Base-by-base conservation (phyloP, 208 protist species). In the Crithidia brevicula region DNA sequence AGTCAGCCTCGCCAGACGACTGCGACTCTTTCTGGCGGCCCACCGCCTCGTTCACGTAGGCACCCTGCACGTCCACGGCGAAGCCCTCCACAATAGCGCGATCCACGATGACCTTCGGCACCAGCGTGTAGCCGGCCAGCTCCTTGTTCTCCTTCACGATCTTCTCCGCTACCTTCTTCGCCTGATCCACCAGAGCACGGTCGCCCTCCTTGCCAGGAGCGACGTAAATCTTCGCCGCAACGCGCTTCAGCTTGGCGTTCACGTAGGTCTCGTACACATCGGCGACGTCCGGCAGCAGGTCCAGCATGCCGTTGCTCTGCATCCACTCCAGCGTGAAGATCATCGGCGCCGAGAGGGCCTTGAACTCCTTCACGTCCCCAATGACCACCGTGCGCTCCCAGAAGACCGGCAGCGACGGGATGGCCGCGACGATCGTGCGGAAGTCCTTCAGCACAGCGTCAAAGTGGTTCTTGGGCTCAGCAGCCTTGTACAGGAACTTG, bases 321-420 rank as follows among this genome's bases (percentile, higher is more conserved):
- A 97, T 97, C 92, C 92, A 97, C 58, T 92, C 82, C 23, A 97
- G 74, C 25, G 90, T 93, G 75, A 97, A 97, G 53, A 78, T 75
- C 22, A 78, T 92, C 28, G 89, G 79, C 43, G 90, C 85, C 22
- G 86, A 88, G 13, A 97, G 76, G 13, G 81, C 75, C 76, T 91
- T 86, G 78, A 95, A 97, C 81, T 92, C 89, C 23, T 79, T 77
- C 36, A 94, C 66, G 13, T 90, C 78, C 31, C 80, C 79, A 43
- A 96, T 72, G 27, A 81, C 65, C 18, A 67, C 63, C 20, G 88
- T 94, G 30, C 91, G 91, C 81, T 96, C 86, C 91, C 91, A 96
- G 74, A 96, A 96, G 45, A 96, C 81, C 45, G 91, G 91, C 15
- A 96, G 78, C 56, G 85, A 89, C 23, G 82, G 73, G 40, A 84